Conservation (phyloP, 331 rosid species). For the Pyrus hybrid region DNA sequence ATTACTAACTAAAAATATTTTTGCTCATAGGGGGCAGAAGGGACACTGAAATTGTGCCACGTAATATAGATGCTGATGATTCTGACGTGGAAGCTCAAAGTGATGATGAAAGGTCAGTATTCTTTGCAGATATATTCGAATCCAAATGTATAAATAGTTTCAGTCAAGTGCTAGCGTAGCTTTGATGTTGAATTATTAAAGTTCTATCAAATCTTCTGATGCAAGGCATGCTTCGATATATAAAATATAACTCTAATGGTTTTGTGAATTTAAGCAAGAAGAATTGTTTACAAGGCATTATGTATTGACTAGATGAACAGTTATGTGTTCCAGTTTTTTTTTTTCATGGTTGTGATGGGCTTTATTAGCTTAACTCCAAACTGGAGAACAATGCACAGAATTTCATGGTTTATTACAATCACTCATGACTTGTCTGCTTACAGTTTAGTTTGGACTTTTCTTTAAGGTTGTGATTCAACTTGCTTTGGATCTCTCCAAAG, state of each 20-base stretch:
- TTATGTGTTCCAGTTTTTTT: neutral
- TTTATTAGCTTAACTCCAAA: neutral
- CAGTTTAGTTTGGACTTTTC: neutral
- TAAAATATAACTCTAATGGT: neutral
- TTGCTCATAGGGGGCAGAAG: conserved; percentile 49
- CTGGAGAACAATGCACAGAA: neutral
- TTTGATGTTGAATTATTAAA: neutral
- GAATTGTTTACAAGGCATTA: neutral
- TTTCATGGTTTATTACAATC: neutral
- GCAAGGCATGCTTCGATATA: neutral
- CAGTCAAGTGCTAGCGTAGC: neutral
- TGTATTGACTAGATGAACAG: neutral
- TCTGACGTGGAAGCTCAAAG: conserved; percentile 85
- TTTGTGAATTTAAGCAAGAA: neutral
- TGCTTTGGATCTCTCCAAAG: conserved; percentile 51
- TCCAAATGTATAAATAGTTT: neutral
- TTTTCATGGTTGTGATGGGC: neutral
- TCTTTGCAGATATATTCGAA: neutral
- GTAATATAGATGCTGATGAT: conserved; percentile 91
- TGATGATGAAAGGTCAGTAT: conserved; percentile 72
- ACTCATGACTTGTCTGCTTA: neutral
- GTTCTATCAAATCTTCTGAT: neutral
- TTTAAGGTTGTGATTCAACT: conserved; percentile 42
- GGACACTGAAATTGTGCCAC: conserved; percentile 67
- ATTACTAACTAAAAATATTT: neutral